A percentile compares a stretch with the other conserved stretches of the same genome.
Evolutionary conservation across 305 asterid species (phyloP).

Genomic region (Plantago lanceolata): DNA sequence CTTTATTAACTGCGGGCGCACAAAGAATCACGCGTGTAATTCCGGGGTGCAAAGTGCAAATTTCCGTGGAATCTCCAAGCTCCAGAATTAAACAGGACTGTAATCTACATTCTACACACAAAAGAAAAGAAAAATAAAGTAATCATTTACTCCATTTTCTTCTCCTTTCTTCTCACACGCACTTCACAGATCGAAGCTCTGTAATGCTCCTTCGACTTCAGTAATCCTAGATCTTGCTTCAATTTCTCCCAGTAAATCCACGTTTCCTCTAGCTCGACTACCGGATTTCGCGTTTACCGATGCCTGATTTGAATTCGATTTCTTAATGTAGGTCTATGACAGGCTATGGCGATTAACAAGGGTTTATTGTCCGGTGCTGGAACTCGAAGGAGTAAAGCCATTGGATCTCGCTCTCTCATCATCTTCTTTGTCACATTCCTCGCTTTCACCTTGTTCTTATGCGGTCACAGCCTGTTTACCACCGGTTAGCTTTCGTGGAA

Average conservation of each 20-base stretch:
- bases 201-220: not conserved
- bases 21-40: not conserved
- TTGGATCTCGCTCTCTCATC: slow-evolving; percentile 49
- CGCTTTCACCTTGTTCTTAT: slow-evolving; percentile 47
- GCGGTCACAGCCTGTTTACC: slow-evolving; percentile 44
- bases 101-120: too few relatives aligned
- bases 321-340: slow-evolving; percentile 32
- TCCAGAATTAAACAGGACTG: too few relatives aligned
- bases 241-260: slow-evolving; percentile 14
- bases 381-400: slow-evolving; percentile 33
- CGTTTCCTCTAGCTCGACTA: slow-evolving; percentile 1
- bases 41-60: not conserved
- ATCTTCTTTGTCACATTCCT: slow-evolving; percentile 46
- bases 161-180: not conserved
- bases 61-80: too few relatives aligned
- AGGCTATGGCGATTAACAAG: slow-evolving; percentile 53
- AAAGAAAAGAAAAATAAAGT: too few relatives aligned
- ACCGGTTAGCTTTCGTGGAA: slow-evolving; percentile 41
- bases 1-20: not conserved
- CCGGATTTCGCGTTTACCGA: slow-evolving; percentile 1
- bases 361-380: slow-evolving; percentile 46
- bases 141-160: not conserved
- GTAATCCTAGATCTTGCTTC: slow-evolving; percentile 29
- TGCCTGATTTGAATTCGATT: not conserved
- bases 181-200: not conserved